Evolutionary conservation across 257 asterid species (phyloP).

Genomic region (Voacanga thouarsii): DNA sequence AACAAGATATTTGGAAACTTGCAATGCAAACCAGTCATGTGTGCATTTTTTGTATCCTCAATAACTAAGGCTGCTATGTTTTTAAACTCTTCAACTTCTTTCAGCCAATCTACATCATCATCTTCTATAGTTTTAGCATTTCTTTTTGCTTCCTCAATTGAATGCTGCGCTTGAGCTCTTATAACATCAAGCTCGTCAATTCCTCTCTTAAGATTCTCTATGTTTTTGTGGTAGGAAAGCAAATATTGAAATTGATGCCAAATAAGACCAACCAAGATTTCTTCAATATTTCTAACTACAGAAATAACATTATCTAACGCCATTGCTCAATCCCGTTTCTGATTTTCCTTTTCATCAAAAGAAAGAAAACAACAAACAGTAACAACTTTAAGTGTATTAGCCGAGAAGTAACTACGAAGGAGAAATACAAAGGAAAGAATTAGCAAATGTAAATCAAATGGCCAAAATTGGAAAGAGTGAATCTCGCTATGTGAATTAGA

Average conservation of each 20-base stretch:
- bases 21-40: background rate
- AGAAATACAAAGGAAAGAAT: too few species aligned
- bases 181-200: background rate
- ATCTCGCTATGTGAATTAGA: too few species aligned
- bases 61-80: background rate
- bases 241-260: background rate
- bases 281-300: too few species aligned
- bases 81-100: background rate
- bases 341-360: too few species aligned
- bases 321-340: background rate
- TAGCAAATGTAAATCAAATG: too few species aligned
- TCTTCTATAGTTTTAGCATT: background rate
- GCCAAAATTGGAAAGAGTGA: too few species aligned
- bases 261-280: background rate
- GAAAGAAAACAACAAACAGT: too few species aligned
- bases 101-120: background rate
- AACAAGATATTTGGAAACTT: conserved; percentile 3
- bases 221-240: background rate
- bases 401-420: too few species aligned
- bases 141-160: background rate
- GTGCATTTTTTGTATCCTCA: too few species aligned
- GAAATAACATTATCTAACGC: background rate
- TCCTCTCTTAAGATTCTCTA: background rate
- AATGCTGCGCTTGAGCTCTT: background rate
- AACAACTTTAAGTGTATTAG: too few species aligned